Base-by-base conservation (phyloP, 1,284 basidiomycete genomes). In the Erythrobasidium hasegawianum region DNA sequence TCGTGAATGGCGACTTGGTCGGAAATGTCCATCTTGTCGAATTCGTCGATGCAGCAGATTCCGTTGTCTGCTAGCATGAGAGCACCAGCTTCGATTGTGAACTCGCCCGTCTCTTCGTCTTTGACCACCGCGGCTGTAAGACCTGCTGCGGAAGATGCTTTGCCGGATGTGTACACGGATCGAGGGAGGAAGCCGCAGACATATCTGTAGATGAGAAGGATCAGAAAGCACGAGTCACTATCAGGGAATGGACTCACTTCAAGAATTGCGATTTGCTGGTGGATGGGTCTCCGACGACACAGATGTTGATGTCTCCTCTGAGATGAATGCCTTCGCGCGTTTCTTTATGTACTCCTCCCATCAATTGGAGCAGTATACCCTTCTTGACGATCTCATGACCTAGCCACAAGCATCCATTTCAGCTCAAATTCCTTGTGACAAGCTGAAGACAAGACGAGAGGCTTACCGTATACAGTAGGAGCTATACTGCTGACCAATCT, bases 1-100 rank as follows among this genome's bases (percentile, higher is more conserved):
- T 98, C 95, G 83, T 99, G 96, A 72, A 99, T 98, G 39, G 96
- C 96, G 49, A 98, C 93, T 78, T 98, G 96, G 78, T 98, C 96
- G 1, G 90, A 87, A 54, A 97, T 85, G 78, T 98, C 95, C 96
- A 98, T 99, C 81, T 99, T 99, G 84, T 99, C 95, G 77, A 99
- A 98, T 78, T 98, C 96, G 81, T 98, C 96, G 75, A 99, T 98
- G 14, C 95, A 94, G 76, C 96, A 99, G 77, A 98, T 97, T 20
- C 96, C 96, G 73, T 98, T 98, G 81, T 99, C 96, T 7, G 96
- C 96, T 2, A 99, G 84, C 96, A 99, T 98, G 71, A 99, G 84
- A 0, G 96, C 96, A 59, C 93, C 94, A 9, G 95, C 96, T 81
- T 99, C 96, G 75, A 98, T 98, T 0, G 96, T 98, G 80, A 98